These are phyloP conservation scores for Saussurea involucrata DNA, from an alignment of 129 eudicot genomes.

Conservation along the genomic window DNA sequence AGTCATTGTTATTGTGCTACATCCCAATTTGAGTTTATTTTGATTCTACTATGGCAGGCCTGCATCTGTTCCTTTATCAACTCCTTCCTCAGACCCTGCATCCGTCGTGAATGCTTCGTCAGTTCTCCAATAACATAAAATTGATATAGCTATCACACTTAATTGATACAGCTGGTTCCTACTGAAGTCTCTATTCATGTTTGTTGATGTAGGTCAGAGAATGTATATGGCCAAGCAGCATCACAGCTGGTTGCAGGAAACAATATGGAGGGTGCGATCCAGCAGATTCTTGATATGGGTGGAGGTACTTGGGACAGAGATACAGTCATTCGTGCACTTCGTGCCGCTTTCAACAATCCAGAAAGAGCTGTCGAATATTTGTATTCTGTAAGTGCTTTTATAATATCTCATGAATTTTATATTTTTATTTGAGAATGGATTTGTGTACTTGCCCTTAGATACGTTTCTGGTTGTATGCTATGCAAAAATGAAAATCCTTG, in stretches of 20 bases:
- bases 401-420: not conserved
- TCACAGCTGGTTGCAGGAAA: slow-evolving; percentile 31
- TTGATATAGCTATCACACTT: not conserved
- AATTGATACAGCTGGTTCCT: not conserved
- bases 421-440: not conserved
- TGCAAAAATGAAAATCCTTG: not conserved
- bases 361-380: slow-evolving; percentile 41
- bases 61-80: slow-evolving; percentile 39
- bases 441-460: not conserved
- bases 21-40: not conserved
- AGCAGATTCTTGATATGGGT: slow-evolving; percentile 42
- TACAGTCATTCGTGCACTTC: slow-evolving; percentile 33
- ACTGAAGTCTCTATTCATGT: not conserved
- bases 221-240: slow-evolving; percentile 30
- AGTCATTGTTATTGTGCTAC: not conserved
- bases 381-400: slow-evolving; percentile 17
- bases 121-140: slow-evolving; percentile 15
- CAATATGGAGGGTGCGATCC: slow-evolving; percentile 33
- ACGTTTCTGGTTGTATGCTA: not conserved
- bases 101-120: slow-evolving; percentile 33
- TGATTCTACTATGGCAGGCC: slow-evolving; percentile 20
- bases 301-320: slow-evolving; percentile 40
- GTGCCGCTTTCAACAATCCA: slow-evolving; percentile 34
- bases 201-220: slow-evolving; percentile 34
- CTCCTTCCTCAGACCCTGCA: slow-evolving; percentile 28